phyloP scores from a whole-genome alignment of 1,139 yeast species.

The Taphrina pruni region DNA sequence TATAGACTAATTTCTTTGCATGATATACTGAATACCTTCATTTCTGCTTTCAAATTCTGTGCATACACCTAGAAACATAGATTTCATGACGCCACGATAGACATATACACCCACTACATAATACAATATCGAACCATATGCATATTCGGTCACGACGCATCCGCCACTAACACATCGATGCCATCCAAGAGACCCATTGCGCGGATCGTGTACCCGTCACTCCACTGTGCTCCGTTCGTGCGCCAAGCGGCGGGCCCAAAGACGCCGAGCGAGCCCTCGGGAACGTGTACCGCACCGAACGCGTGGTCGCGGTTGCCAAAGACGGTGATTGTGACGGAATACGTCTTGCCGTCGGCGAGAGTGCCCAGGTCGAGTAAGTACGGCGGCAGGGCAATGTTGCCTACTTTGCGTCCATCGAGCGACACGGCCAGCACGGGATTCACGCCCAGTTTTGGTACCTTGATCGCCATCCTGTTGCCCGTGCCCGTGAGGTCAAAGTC shows the following conservation, averaged over 20 bases:
- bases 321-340: conserved; percentile 22
- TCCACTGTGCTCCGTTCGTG: conserved; percentile 31
- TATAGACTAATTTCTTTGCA: background rate
- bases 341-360: background rate
- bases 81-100: no score
- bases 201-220: conserved; percentile 31
- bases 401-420: background rate
- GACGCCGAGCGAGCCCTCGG: conserved; percentile 33
- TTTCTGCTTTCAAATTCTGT: no score
- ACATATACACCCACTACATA: no score
- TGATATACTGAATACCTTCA: no score
- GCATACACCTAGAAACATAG: no score
- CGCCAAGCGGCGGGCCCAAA: conserved; percentile 38
- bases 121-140: no score
- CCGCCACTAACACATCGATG: conserved; percentile 21
- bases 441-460: conserved; percentile 18
- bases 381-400: conserved; percentile 10
- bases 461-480: conserved; percentile 6
- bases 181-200: conserved; percentile 31
- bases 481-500: conserved; percentile 1
- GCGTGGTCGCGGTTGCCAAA: conserved; percentile 41
- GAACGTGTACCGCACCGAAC: conserved; percentile 42
- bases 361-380: conserved; percentile 1
- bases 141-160: background rate
- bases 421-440: conserved; percentile 30